Evolutionary conservation across 345 rosid species (phyloP), one percentile per base, ranked within the genome.

Genomic region (Dovyalis caffra): DNA sequence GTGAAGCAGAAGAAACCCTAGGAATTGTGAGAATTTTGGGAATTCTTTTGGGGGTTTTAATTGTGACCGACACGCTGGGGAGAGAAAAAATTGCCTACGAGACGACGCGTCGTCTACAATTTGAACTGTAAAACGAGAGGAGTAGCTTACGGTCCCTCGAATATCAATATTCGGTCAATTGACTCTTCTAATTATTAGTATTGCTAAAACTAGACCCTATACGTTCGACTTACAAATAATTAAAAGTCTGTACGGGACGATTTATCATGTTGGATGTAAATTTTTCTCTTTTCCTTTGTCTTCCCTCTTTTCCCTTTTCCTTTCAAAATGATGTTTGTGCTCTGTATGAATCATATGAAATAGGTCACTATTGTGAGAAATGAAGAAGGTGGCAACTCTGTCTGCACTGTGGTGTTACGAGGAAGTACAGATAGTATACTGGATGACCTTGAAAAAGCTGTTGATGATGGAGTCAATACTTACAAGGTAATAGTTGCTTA

Each of bases 361-460:
- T 76, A 93, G 98, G 97, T 92, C 38, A 96, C 94, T 25, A 57
- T 96, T 72, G 95, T 91, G 66, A 90, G 87, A 86, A 96, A 90
- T 64, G 99, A 96, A 83, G 92, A 87, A 80, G 97, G 99, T 63
- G 98, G 98, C 71, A 93, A 90, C 85, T 93, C 91, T 68, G 84
- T 93, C 5, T 81, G 92, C 33, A 93, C 99, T 64, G 93, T 96
- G 77, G 91, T 96, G 76, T 79, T 96, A 77, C 91, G 98, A 72
- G 98, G 97, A 82, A 93, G 98, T 80, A 96, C 99, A 1, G 97
- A 92, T 60, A 92, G 99, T 80, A 93, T 92, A 68, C 82, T 96
- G 75, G 99, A 96, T 74, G 98, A 96, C 80, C 98, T 93, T 81
- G 99, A 96, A 86, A 89, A 98, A 88, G 99, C 99, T 37, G 94